Evolutionary conservation across 192 early-diverging fungal species (phyloP), one percentile per base, ranked within the genome.

Genomic region (Coemansia sp.): DNA sequence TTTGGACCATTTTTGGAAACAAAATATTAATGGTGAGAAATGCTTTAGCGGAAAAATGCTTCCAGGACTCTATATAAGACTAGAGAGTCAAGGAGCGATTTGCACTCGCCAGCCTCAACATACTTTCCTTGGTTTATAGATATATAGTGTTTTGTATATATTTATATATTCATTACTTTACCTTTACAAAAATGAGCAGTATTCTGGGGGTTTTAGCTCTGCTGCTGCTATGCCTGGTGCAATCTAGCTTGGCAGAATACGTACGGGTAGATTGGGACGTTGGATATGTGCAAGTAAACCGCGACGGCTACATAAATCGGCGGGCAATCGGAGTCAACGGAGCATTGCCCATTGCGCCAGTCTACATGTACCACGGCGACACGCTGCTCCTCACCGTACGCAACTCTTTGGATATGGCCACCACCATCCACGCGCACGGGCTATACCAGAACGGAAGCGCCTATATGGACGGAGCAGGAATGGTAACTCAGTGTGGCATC

Each of bases 401-500:
- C 50, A 69, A 87, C 70, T 68, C 68, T 20, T 54, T 87, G 19
- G 66, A 79, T 40, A 53, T 73, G 20, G 73, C 82, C 8, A 86
- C 88, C 26, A 63, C 76, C 6, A 51, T 91, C 33, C 90, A 88
- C 74, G 62, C 76, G 2, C 91, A 94, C 68, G 91, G 91, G 1
- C 36, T 92, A 18, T 88, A 84, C 64, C 85, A 87, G 45, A 86
- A 81, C 50, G 84, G 83, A 15, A 79, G 81, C 9, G 63, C 37
- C 50, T 86, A 80, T 59, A 61, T 80, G 39, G 91, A 91, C 70
- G 89, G 90, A 4, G 75, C 86, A 0, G 56, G 59, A 18, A 80
- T 73, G 57, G 77, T 85, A 40, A 86, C 87, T 16, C 82, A 91
- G 51, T 90, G 91, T 62, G 79, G 80, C 0, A 90, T 93, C 51